Evolutionary conservation across 2,329 filamentous ascomycete species (phyloP).

Genomic region (Fusarium pseudocircinatum): DNA sequence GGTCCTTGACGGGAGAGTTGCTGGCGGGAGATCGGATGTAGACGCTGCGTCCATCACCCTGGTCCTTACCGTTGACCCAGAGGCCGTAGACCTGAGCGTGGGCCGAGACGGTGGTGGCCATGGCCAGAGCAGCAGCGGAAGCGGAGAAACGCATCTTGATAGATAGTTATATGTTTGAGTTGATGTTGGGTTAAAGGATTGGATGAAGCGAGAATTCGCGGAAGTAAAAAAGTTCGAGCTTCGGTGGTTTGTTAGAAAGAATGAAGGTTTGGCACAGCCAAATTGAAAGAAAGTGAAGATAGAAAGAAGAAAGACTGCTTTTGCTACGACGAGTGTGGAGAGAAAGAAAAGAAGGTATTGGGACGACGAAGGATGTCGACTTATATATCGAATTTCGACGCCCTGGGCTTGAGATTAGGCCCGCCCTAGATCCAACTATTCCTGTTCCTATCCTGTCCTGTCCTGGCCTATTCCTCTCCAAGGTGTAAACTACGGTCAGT

Average conservation of each 20-base stretch:
- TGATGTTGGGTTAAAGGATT: slow-evolving; percentile 28
- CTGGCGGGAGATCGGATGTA: slow-evolving; percentile 57
- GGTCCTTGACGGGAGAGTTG: slow-evolving; percentile 58
- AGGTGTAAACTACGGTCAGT: slow-evolving; percentile 6
- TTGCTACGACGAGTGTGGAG: slow-evolving; percentile 41
- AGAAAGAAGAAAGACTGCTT: slow-evolving; percentile 26
- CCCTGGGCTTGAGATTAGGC: neutral
- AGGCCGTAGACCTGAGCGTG: slow-evolving; percentile 59
- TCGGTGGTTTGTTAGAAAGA: slow-evolving; percentile 34
- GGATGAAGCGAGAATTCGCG: slow-evolving; percentile 35
- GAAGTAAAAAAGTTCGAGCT: slow-evolving; percentile 27
- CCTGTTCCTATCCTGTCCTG: neutral
- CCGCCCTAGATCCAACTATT: neutral
- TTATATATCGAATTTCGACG: slow-evolving; percentile 36
- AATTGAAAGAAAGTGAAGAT: slow-evolving; percentile 43
- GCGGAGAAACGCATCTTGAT: slow-evolving; percentile 50
- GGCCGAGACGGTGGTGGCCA: slow-evolving; percentile 52
- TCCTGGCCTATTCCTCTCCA: neutral
- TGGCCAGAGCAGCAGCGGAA: slow-evolving; percentile 48
- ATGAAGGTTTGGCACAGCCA: slow-evolving; percentile 45
- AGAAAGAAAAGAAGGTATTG: neutral
- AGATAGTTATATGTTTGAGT: slow-evolving; percentile 7
- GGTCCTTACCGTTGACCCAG: slow-evolving; percentile 58
- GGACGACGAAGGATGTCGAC: slow-evolving; percentile 5
- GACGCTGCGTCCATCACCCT: slow-evolving; percentile 51